Evolutionary conservation across 1,284 basidiomycete species (phyloP).

Genomic region (Puccinia horiana): DNA sequence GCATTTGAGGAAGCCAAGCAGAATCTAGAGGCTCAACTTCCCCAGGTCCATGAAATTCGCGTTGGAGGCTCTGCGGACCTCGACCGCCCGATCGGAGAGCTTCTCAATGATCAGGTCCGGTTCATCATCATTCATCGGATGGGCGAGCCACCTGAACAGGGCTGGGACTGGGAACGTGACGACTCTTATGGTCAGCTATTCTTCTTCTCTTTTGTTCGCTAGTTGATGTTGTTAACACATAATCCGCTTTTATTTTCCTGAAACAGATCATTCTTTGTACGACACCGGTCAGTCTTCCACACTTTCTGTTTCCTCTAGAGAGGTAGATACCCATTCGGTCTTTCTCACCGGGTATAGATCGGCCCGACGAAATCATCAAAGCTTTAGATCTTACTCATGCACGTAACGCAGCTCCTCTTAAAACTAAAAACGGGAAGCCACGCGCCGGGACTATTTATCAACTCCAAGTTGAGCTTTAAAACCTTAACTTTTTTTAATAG

Average conservation of each 20-base stretch:
- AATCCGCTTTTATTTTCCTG: neutral
- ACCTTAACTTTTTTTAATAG: neutral
- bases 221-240: neutral
- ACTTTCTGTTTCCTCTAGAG: neutral
- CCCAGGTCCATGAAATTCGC: neutral
- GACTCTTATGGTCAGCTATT: constrained; percentile 33
- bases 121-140: constrained; percentile 48
- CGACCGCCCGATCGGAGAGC: constrained; percentile 24
- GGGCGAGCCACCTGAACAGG: constrained; percentile 24
- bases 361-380: constrained; percentile 23
- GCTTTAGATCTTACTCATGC: constrained; percentile 22
- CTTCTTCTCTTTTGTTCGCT: neutral
- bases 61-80: constrained; percentile 19
- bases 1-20: constrained; percentile 25
- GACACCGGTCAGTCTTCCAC: neutral
- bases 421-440: neutral
- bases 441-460: constrained; percentile 39
- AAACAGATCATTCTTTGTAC: constrained; percentile 30
- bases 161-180: constrained; percentile 40
- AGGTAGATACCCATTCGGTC: neutral
- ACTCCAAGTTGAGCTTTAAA: constrained; percentile 9
- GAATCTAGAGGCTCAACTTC: neutral
- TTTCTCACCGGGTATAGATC: neutral
- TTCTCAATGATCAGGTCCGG: constrained; percentile 5
- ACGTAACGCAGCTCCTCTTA: constrained; percentile 13